These are phyloP conservation scores for Bipolaris zeicola DNA, from an alignment of 2,329 filamentous ascomycete species.

Conservation along the genomic window DNA sequence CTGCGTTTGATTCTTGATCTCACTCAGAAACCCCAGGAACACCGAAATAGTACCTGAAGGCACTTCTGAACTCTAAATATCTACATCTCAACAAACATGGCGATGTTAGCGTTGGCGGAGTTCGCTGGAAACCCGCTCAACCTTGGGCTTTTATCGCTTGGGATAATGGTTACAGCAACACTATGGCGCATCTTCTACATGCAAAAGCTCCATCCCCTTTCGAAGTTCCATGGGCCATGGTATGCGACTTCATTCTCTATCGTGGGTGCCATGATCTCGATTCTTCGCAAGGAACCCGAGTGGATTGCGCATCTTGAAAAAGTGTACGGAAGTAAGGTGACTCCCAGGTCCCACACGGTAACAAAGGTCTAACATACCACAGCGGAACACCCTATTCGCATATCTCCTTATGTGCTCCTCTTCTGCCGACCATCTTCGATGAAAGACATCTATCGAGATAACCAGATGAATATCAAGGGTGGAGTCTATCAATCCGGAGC, in stretches of 20 bases:
- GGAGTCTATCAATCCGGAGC: constrained; percentile 45
- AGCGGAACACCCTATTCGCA: constrained; percentile 46
- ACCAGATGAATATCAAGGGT: constrained; percentile 45
- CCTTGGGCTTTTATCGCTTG: constrained; percentile 6
- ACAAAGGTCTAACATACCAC: constrained; percentile 1
- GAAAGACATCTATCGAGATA: constrained; percentile 51
- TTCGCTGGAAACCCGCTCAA: constrained; percentile 3
- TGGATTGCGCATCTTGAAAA: constrained; percentile 36
- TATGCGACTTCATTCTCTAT: constrained; percentile 45
- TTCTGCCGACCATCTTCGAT: constrained; percentile 46
- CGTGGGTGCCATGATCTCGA: constrained; percentile 33
- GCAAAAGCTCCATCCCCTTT: constrained; percentile 51
- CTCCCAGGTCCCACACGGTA: background rate
- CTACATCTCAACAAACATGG: background rate
- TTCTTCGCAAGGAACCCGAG: constrained; percentile 35
- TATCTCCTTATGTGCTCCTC: constrained; percentile 47
- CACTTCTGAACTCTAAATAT: background rate
- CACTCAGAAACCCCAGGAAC: background rate
- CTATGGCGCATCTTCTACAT: constrained; percentile 41
- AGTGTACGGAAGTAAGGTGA: constrained; percentile 38
- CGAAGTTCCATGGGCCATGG: constrained; percentile 53
- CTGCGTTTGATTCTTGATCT: background rate
- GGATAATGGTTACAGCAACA: constrained; percentile 11
- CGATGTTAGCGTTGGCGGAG: background rate
- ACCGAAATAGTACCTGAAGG: background rate